These are phyloP conservation scores for Phytophthora gonapodyides DNA, from an alignment of 352 stramenopile species.

Conservation along the genomic window DNA sequence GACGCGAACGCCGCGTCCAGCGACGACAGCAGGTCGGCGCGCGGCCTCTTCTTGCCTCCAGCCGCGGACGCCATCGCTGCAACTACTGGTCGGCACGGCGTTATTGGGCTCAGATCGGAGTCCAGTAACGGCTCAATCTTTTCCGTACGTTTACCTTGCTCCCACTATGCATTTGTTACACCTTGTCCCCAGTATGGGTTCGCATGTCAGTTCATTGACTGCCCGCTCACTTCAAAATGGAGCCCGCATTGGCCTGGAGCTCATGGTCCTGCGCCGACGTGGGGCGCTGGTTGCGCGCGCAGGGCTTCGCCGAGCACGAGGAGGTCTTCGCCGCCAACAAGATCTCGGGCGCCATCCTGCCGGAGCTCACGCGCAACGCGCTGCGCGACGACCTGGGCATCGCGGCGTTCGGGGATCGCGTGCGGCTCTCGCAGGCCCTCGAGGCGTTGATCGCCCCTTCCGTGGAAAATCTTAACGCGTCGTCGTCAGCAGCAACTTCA, in stretches of 20 bases:
- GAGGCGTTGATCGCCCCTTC: constrained; percentile 43
- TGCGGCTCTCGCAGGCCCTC: constrained; percentile 62
- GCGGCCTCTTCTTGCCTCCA: constrained; percentile 62
- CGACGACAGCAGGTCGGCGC: constrained; percentile 74
- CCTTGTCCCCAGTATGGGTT: constrained; percentile 16
- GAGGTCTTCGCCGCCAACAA: constrained; percentile 61
- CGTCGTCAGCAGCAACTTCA: constrained; percentile 2
- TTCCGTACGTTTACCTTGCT: not conserved
- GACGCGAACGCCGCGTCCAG: constrained; percentile 73
- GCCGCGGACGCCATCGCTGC: constrained; percentile 29
- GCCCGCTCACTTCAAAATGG: constrained; percentile 30
- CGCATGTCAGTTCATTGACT: constrained; percentile 13
- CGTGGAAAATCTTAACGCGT: not conserved
- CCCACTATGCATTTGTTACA: no score
- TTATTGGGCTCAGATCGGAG: constrained; percentile 30
- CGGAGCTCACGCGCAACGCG: constrained; percentile 63
- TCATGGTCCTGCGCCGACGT: constrained; percentile 48
- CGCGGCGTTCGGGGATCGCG: constrained; percentile 59
- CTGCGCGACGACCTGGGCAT: constrained; percentile 71
- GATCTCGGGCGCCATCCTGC: constrained; percentile 61
- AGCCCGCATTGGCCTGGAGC: constrained; percentile 25
- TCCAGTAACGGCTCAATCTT: constrained; percentile 20
- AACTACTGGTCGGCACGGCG: constrained; percentile 10
- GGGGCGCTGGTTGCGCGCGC: constrained; percentile 37
- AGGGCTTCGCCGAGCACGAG: constrained; percentile 37